These are phyloP conservation scores for Verticillium isaacii DNA, from an alignment of 2,329 filamentous ascomycete species.

Conservation along the genomic window DNA sequence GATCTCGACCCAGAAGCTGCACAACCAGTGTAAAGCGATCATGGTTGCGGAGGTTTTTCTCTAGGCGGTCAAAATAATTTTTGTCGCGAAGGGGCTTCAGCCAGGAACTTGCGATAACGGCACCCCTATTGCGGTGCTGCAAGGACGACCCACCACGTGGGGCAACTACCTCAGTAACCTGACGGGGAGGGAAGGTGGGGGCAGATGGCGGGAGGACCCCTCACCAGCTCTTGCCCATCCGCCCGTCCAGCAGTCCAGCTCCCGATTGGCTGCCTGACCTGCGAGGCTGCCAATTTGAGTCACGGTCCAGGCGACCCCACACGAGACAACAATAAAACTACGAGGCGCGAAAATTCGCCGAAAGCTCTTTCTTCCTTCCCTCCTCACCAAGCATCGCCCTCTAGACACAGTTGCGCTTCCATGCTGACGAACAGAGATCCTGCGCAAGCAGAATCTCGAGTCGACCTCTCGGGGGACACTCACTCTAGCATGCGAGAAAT, in stretches of 20 bases:
- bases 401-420: conserved; percentile 87
- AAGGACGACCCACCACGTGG: neutral
- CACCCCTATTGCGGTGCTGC: neutral
- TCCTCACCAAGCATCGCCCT: conserved; percentile 64
- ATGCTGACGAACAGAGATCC: conserved; percentile 73
- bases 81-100: neutral
- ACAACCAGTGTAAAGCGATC: neutral
- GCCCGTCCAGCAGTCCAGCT: neutral
- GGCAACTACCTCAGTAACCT: neutral
- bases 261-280: conserved; percentile 11
- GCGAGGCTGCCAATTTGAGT: conserved; percentile 11
- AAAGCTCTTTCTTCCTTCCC: conserved; percentile 27
- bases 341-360: conserved; percentile 6
- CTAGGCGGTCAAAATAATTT: neutral
- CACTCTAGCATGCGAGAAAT: conserved; percentile 84
- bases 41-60: neutral
- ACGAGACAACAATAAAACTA: conserved; percentile 5
- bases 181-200: neutral
- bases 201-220: neutral
- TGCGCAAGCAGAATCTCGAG: conserved; percentile 24
- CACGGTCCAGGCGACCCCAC: conserved; percentile 5
- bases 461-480: neutral
- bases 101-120: neutral
- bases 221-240: neutral
- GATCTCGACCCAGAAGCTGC: neutral